phyloP scores from a whole-genome alignment of 345 rosid genomes.

The Trapa bicornis region DNA sequence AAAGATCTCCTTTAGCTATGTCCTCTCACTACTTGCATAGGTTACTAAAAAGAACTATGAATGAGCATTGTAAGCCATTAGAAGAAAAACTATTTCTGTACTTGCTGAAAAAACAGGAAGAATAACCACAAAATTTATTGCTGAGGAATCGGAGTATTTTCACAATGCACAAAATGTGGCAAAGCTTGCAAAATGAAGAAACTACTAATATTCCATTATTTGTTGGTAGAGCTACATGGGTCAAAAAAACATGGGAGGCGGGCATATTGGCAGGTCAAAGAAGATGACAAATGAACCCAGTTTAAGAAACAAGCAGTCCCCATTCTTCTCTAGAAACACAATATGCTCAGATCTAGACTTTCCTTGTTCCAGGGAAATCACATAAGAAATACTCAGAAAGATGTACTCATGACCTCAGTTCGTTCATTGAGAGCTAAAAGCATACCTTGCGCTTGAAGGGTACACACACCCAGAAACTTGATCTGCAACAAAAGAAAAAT shows the following conservation, averaged over 20 bases:
- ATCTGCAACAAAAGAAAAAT: not conserved
- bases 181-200: not conserved
- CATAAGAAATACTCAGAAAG: not conserved
- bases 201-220: too few relatives aligned
- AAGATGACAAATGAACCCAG: too few relatives aligned
- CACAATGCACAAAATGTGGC: not conserved
- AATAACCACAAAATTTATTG: not conserved
- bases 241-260: too few relatives aligned
- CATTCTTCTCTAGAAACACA: too few relatives aligned
- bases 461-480: constrained; percentile 12
- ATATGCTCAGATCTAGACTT: not conserved
- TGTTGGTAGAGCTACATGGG: too few relatives aligned
- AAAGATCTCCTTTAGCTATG: too few relatives aligned
- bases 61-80: too few relatives aligned
- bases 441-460: constrained; percentile 46
- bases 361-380: not conserved
- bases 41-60: too few relatives aligned
- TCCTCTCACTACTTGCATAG: too few relatives aligned
- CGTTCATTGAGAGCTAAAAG: not conserved
- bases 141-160: not conserved
- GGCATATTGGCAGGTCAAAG: too few relatives aligned
- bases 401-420: not conserved
- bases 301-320: too few relatives aligned
- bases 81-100: too few relatives aligned
- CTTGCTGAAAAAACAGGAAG: not conserved